Conservation (phyloP, 495 filamentous ascomycete species). For the Penicillium psychrofluorescens region DNA sequence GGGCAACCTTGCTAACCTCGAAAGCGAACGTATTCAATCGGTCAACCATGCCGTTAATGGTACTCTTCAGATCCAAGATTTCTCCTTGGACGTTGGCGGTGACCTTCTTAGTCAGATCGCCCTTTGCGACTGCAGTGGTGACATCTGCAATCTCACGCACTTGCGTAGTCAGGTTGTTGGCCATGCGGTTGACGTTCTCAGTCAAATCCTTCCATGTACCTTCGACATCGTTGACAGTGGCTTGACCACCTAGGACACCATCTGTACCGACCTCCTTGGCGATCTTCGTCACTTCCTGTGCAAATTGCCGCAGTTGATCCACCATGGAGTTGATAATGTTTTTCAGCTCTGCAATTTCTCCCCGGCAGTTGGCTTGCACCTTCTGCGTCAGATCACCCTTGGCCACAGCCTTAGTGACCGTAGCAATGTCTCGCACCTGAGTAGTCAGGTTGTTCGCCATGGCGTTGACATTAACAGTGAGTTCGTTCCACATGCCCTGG, state of each 20-base stretch:
- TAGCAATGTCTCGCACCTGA: conserved; percentile 96
- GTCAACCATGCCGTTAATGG: conserved; percentile 99
- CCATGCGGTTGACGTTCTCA: conserved; percentile 98
- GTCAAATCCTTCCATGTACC: conserved; percentile 97
- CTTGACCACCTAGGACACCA: conserved; percentile 90
- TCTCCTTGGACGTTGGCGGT: conserved; percentile 93
- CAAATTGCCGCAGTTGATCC: conserved; percentile 93
- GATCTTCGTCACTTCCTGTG: conserved; percentile 95
- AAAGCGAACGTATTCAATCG: conserved; percentile 93
- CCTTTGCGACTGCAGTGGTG: conserved; percentile 90
- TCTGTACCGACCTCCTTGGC: conserved; percentile 96
- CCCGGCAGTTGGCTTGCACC: conserved; percentile 93
- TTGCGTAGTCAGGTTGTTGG: conserved; percentile 96
- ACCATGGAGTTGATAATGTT: conserved; percentile 99
- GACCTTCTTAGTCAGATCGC: conserved; percentile 93
- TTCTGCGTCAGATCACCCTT: conserved; percentile 95
- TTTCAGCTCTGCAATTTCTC: conserved; percentile 92
- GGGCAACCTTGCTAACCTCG: conserved; percentile 96
- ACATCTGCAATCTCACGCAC: conserved; percentile 98
- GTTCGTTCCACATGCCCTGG: conserved; percentile 87
- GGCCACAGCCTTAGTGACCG: conserved; percentile 96
- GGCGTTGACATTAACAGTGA: conserved; percentile 96
- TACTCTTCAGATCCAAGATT: conserved; percentile 90
- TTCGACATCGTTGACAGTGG: conserved; percentile 94
- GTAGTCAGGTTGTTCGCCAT: conserved; percentile 98